phyloP scores from a whole-genome alignment of 768 basidiomycete species.

The Lyophyllum shimeji region DNA sequence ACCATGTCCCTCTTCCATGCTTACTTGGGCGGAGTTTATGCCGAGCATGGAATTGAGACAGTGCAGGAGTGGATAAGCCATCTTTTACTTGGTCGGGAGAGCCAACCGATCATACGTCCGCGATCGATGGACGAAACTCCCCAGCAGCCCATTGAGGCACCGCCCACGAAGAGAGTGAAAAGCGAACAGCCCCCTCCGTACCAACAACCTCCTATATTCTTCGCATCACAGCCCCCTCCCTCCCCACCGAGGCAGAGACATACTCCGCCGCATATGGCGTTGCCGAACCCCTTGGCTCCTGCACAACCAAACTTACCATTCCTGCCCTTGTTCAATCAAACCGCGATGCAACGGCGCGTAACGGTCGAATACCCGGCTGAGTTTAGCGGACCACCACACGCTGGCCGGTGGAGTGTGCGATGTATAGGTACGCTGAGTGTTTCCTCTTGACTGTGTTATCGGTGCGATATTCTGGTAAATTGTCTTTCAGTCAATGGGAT shows the following conservation, averaged over 20 bases:
- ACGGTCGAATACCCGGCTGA: constrained; percentile 58
- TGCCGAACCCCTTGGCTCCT: constrained; percentile 59
- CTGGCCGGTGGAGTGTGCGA: constrained; percentile 62
- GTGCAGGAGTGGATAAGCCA: constrained; percentile 59
- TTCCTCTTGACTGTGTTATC: constrained; percentile 6
- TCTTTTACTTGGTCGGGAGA: constrained; percentile 27
- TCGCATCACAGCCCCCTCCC: constrained; percentile 32
- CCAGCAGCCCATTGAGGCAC: constrained; percentile 20
- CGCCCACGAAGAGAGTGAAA: constrained; percentile 43
- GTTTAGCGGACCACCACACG: constrained; percentile 67
- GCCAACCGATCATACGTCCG: constrained; percentile 3
- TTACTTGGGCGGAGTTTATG: constrained; percentile 66
- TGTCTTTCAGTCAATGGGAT: constrained; percentile 62
- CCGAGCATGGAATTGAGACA: constrained; percentile 48
- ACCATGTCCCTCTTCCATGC: constrained; percentile 57
- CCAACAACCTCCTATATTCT: constrained; percentile 28
- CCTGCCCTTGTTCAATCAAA: constrained; percentile 74
- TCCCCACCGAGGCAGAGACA: constrained; percentile 19
- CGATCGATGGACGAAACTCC: constrained; percentile 5
- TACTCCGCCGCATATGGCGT: constrained; percentile 15
- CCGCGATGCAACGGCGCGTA: constrained; percentile 63
- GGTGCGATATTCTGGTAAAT: constrained; percentile 2
- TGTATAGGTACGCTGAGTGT: constrained; percentile 59
- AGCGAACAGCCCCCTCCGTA: constrained; percentile 30
- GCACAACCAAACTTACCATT: constrained; percentile 66